These are phyloP conservation scores for Allium fistulosum DNA, from an alignment of 106 monocot genomes.

Conservation along the genomic window DNA sequence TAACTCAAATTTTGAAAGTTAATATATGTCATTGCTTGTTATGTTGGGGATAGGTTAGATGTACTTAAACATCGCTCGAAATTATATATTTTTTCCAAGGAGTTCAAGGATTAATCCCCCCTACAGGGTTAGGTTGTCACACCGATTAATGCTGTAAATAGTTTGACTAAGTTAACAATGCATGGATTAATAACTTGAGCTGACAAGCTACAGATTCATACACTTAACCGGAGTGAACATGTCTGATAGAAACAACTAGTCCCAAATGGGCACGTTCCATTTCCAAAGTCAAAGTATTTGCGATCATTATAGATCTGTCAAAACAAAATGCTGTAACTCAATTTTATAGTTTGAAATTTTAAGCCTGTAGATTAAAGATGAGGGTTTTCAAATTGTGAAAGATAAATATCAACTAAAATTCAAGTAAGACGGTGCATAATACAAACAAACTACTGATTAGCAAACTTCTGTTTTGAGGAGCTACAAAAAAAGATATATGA, in stretches of 20 bases:
- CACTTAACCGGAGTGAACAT: not conserved
- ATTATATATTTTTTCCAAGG: too few species aligned
- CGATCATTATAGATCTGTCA: conserved; percentile 92
- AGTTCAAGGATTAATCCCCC: too few species aligned
- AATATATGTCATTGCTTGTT: not conserved
- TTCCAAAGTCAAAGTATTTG: conserved; percentile 92
- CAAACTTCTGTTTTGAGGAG: not conserved
- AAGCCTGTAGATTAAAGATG: not conserved
- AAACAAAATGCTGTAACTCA: not conserved
- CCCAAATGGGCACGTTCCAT: conserved; percentile 85
- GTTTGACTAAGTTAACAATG: too few species aligned
- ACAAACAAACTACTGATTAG: not conserved
- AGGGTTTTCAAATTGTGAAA: not conserved
- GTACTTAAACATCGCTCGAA: not conserved
- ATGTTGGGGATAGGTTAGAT: not conserved
- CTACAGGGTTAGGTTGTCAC: not conserved
- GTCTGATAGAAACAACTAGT: conserved; percentile 96
- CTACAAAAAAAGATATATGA: not conserved
- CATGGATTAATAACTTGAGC: not conserved
- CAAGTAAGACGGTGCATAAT: not conserved
- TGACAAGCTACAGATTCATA: not conserved
- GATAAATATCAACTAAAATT: too few species aligned
- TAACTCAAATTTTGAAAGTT: not conserved
- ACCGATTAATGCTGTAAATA: too few species aligned
- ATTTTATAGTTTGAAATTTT: not conserved